Base-by-base conservation (phyloP, 768 basidiomycete species). In the Lanmaoa pseudosensibilis region DNA sequence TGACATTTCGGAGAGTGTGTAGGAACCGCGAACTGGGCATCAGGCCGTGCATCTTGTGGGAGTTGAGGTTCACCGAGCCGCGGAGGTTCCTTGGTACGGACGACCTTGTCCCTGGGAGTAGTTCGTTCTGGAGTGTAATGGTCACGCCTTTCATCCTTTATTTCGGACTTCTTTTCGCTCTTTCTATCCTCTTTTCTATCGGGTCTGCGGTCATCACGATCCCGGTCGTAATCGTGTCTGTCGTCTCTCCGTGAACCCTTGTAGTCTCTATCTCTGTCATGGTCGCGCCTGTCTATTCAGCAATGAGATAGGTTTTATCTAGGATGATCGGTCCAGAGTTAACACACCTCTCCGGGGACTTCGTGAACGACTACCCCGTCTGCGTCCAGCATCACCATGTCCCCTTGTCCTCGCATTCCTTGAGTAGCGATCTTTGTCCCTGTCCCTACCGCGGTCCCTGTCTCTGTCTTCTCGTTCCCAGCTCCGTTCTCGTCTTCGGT, bases 401-500 rank as follows among this genome's bases (percentile, higher is more conserved):
- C 68, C 68, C 21, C 66, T 71, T 33, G 58, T 37, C 41, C 69
- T 63, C 47, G 75, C 60, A 40, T 74, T 60, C 56, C 78, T 72
- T 27, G 79, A 66, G 50, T 80, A 71, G 23, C 81, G 75, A 57
- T 81, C 78, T 36, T 74, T 73, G 51, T 78, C 71, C 46, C 77
- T 74, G 44, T 78, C 66, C 25, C 63, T 63, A 39, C 74, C 44
- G 15, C 55, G 54, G 41, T 61, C 63, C 16, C 63, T 61, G 49
- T 65, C 63, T 7, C 74, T 65, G 45, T 72, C 70, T 62, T 74
- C 74, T 33, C 73, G 78, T 57, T 87, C 86, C 82, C 85, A 83
- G 65, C 85, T 85, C 61, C 84, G 72, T 64, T 87, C 86, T 57
- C 83, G 80, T 68, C 80, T 73, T 66, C 83, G 77, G 62, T 79